Percentiles rank a stretch among this genome's conserved stretches.
Conservation (phyloP, 2,329 filamentous ascomycete genomes). For the Aciculosporium take region DNA sequence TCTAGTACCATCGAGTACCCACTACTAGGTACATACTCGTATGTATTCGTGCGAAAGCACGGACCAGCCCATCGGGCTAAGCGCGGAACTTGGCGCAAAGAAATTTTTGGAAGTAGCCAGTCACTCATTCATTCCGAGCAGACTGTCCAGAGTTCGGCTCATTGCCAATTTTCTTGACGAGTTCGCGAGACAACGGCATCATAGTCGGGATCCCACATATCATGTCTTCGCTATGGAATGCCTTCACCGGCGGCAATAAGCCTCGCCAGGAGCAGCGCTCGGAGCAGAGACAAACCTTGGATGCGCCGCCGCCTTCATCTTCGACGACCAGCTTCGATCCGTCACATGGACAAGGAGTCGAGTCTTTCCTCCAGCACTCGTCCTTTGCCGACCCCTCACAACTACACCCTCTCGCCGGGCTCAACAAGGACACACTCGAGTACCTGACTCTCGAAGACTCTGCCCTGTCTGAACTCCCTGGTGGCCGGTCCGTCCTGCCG, state of each 20-base stretch:
- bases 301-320: constrained; percentile 35
- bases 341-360: constrained; percentile 61
- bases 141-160: constrained; percentile 6
- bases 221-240: constrained; percentile 48
- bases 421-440: constrained; percentile 86
- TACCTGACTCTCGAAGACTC: constrained; percentile 93
- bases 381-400: constrained; percentile 72
- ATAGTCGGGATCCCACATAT: constrained; percentile 8
- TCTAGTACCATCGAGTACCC: too few species aligned
- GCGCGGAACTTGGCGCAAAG: constrained; percentile 3
- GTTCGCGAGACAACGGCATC: constrained; percentile 2
- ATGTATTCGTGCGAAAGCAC: not conserved
- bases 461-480: constrained; percentile 71
- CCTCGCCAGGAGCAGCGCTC: constrained; percentile 26
- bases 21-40: too few species aligned
- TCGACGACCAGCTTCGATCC: constrained; percentile 53
- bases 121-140: not conserved
- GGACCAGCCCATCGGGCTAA: constrained; percentile 1
- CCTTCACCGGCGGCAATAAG: constrained; percentile 46
- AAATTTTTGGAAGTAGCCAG: constrained; percentile 6
- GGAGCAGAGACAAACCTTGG: constrained; percentile 15
- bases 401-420: constrained; percentile 82
- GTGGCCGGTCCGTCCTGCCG: constrained; percentile 73
- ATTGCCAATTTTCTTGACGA: constrained; percentile 7
- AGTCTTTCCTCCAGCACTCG: constrained; percentile 68